Base-by-base conservation (phyloP, 202 grass and related monocot species). In the Bolboschoenoplectus hybrid region DNA sequence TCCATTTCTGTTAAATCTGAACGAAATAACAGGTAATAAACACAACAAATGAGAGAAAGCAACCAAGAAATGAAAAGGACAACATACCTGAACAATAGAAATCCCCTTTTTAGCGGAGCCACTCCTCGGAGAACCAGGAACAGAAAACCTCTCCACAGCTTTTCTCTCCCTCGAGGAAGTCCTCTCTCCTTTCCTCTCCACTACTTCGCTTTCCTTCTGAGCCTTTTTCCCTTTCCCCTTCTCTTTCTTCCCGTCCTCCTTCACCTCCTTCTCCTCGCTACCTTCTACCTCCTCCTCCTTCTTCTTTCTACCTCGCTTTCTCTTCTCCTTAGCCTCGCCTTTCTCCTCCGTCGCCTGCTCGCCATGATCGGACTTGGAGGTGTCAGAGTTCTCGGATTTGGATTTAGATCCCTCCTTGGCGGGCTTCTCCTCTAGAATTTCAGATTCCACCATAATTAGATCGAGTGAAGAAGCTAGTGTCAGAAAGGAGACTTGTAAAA, bases 131-230 rank as follows among this genome's bases (percentile, higher is more conserved):
- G 93, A 72, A 45, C 63, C 66, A 19, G 89, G 82, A 70, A 89
- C 91, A 32, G 97, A 74, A 88, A 91, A 99, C 85, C 97, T 81
- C 91, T 99, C 97, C 19, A 99, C 97, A 5, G 93, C 88, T 88
- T 94, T 98, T 57, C 93, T 82, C 93, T 95, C 93, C 88, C 96
- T 89, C 50, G 93, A 96, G 4, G 93, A 92, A 78, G 92, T 80
- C 72, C 66, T 70, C 89, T 88, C 81, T 79, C 85, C 63, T 38
- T 57, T 75, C 47, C 81, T 67, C 86, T 85, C 61, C 50, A 36
- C 34, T 5, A 46, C 56, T 75, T 80, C 64, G 65, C 88, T 55
- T 62, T 63, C 80, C 82, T 83, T 85, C 69, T 89, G 67, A 75
- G 12, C 17, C 67, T 36, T 16, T 64, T 81, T 17, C 70, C 82